These are phyloP conservation scores for Otatea glauca DNA, from an alignment of 176 grass and related monocot genomes.

Conservation along the genomic window DNA sequence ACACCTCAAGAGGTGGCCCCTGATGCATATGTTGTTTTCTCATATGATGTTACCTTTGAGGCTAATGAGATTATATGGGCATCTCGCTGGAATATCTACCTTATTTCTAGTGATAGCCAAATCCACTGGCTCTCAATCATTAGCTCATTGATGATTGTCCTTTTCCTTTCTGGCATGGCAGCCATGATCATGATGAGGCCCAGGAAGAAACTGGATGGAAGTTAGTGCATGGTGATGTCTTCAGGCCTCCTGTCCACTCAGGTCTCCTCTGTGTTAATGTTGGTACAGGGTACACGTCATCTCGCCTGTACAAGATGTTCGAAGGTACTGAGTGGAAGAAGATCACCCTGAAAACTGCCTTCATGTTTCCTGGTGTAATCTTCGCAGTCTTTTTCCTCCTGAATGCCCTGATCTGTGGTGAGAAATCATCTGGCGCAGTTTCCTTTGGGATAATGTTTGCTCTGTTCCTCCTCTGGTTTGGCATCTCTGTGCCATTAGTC, in stretches of 20 bases:
- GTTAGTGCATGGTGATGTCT: conserved; percentile 75
- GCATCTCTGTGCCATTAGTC: conserved; percentile 74
- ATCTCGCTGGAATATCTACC: conserved; percentile 82
- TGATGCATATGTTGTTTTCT: conserved; percentile 67
- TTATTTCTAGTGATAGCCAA: conserved; percentile 76
- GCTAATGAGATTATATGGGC: conserved; percentile 69
- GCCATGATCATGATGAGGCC: conserved; percentile 90
- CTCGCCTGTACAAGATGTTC: conserved; percentile 84
- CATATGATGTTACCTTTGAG: conserved; percentile 82
- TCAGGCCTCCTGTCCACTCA: conserved; percentile 74
- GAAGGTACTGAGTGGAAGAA: conserved; percentile 84
- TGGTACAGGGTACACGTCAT: conserved; percentile 78
- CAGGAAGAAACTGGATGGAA: conserved; percentile 94
- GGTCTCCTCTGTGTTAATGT: conserved; percentile 81
- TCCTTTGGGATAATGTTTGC: conserved; percentile 86
- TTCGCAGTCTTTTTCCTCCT: conserved; percentile 73
- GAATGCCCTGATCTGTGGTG: conserved; percentile 81
- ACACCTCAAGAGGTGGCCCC: conserved; percentile 65
- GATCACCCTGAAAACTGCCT: conserved; percentile 79
- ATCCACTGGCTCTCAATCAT: conserved; percentile 86
- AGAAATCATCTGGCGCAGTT: conserved; percentile 84
- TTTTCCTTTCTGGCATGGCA: conserved; percentile 78
- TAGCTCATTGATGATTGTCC: conserved; percentile 81
- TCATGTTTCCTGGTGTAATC: conserved; percentile 81
- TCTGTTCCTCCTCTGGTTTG: conserved; percentile 75